Evolutionary conservation across 2,329 filamentous ascomycete species (phyloP), one percentile per base, ranked within the genome.

Genomic region (Penicillium sp.): DNA sequence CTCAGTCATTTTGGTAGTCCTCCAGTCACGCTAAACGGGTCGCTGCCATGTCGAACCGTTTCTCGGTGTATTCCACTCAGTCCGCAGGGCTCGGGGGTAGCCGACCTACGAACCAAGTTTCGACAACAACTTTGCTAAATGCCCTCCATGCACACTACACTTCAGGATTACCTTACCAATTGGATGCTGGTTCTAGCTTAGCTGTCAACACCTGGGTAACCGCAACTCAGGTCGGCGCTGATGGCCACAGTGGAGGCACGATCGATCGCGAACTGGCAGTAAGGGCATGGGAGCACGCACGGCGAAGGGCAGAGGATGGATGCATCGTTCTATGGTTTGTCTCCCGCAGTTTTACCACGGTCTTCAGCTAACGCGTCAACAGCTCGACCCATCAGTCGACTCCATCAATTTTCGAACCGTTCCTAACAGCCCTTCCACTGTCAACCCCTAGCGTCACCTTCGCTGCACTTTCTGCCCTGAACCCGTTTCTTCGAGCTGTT

Each of bases 131-230:
- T 0, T 86, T 98, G 51, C 86, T 99, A 60, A 98, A 98, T 79
- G 88, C 92, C 60, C 85, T 97, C 50, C 95, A 99, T 80, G 93
- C 92, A 70, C 90, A 91, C 73, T 98, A 96, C 78, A 86, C 91
- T 52, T 88, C 91, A 3, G 89, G 88, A 31, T 88, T 92, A 72
- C 88, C 94, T n/a, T 95, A 96, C 76, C 85, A 85, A 65, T 86
- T 99, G 50, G 95, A 99, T 78, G 89, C 93, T 52, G 92, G 92
- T 68, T 95, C 93, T 41, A 97, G 92, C 75, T 78, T 98, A 45
- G 93, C 95, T 0, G 92, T 98, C 67, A 98, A 98, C 80, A 97
- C 93, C 61, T 97, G 93, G 93, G 85, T 95, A 57, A 96, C 92
- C 3, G 91, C 92, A 19, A 84, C 87, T 30, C 91, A 91, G 68